Evolutionary conservation across 176 grass and related monocot genomes (phyloP).

Genomic region (Eremochloa ophiuroides): DNA sequence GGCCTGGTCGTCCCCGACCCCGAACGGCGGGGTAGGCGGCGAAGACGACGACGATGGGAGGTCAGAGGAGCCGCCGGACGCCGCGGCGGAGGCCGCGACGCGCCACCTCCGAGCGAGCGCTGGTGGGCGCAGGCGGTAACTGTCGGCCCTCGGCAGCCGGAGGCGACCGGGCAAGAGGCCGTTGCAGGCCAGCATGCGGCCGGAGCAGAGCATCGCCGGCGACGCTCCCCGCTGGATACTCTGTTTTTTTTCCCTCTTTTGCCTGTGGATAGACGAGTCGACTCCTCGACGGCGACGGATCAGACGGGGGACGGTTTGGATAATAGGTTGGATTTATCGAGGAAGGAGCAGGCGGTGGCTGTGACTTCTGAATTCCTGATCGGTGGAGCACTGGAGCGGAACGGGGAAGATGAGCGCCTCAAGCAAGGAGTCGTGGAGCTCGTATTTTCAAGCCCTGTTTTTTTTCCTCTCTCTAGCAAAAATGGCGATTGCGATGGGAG

Average conservation of each 20-base stretch:
- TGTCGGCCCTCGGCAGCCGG: slow-evolving; percentile 23
- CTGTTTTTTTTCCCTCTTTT: background rate
- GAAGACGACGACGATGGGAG: slow-evolving; percentile 44
- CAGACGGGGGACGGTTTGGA: background rate
- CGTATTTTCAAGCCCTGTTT: slow-evolving; percentile 12
- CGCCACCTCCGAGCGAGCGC: slow-evolving; percentile 46
- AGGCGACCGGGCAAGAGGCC: slow-evolving; percentile 28
- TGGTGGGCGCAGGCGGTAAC: slow-evolving; percentile 30
- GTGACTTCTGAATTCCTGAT: slow-evolving; percentile 29
- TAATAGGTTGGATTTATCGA: slow-evolving; percentile 17
- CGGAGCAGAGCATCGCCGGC: slow-evolving; percentile 75
- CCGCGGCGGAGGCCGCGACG: slow-evolving; percentile 43
- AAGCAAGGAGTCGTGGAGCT: slow-evolving; percentile 37
- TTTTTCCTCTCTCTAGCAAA: background rate
- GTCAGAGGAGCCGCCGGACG: slow-evolving; percentile 43
- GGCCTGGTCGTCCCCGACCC: slow-evolving; percentile 23
- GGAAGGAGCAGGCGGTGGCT: slow-evolving; percentile 5
- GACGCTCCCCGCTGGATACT: background rate
- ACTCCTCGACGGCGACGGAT: slow-evolving; percentile 20
- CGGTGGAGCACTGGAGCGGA: slow-evolving; percentile 21
- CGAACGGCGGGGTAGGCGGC: slow-evolving; percentile 39
- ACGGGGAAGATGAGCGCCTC: slow-evolving; percentile 28
- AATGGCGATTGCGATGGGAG: slow-evolving; percentile 16
- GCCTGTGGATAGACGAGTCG: background rate
- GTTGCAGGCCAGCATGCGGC: slow-evolving; percentile 68